Base-by-base conservation (phyloP, 768 basidiomycete genomes). In the Pulveroboletus sp. region DNA sequence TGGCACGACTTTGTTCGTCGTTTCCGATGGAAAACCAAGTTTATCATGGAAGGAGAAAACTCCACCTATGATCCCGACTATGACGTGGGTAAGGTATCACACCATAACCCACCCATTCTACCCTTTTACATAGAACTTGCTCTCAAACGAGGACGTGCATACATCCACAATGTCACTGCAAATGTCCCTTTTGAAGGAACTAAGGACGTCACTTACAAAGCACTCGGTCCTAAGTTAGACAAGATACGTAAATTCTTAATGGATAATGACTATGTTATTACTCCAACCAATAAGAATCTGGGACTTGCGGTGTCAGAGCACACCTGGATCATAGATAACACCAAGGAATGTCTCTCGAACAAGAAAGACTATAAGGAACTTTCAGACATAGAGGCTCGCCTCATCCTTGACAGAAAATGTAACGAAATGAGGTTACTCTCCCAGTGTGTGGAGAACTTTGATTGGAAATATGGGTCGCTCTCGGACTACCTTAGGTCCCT, bases 21-120 rank as follows among this genome's bases (percentile, higher is more conserved):
- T 1, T 27, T 52, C 14, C 12, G 52, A 0, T 56, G 55, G 55
- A 6, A 35, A 2, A 8, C 53, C 1, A 32, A 45, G 1, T 56
- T 56, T 6, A 0, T 13, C 0, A n/a, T 56, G 24, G 36, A 49
- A 6, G 43, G 24, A 27, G 25, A 27, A 9, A 27, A 27, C 9
- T 27, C 25, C 9, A 24, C 29, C 4, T 57, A 57, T n/a, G 56
- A 57, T 33, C 46, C 52, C 1, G 56, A 57, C 5, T 57, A 53
- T 2, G 56, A 57, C 8, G 56, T 57, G 27, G 0, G 33, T 0
- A 6, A 4, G 1, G 41, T 33, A 13, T 50, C 51, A 6, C 33
- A 13, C 0, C 47, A 47, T 20, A 10, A 36, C 0, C 56, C 52
- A 4, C 56, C 56, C 2, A 0, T 19, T 1, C 4, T 53, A 43